Percentiles rank a stretch among this genome's conserved stretches.
Evolutionary conservation across 2,329 filamentous ascomycete species (phyloP).

Genomic region (Pleomassaria siparia): DNA sequence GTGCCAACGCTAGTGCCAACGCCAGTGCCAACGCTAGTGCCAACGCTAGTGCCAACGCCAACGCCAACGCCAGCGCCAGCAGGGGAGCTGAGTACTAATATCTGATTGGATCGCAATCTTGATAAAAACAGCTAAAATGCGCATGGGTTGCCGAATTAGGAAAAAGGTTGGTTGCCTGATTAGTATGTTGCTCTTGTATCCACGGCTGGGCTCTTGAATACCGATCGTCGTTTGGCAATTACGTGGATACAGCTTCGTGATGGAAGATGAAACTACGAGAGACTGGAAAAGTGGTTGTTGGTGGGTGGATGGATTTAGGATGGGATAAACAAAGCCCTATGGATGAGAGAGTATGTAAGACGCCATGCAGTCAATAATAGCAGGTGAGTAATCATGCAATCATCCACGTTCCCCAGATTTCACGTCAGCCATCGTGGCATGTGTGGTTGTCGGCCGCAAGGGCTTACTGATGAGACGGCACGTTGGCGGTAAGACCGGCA

Average conservation of each 20-base stretch:
- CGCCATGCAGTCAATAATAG: background rate
- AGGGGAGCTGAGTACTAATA: background rate
- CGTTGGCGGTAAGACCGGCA: background rate
- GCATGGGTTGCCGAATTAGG: background rate
- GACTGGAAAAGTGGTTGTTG: background rate
- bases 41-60: background rate
- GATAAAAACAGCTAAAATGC: background rate
- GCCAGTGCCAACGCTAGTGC: background rate
- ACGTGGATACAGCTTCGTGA: too few species aligned
- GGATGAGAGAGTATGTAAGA: background rate
- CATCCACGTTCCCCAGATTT: slow-evolving; percentile 5
- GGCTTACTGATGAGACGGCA: slow-evolving; percentile 4
- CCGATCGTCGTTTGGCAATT: too few species aligned
- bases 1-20: background rate
- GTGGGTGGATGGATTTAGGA: background rate
- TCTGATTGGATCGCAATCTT: background rate
- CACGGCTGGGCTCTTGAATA: too few species aligned
- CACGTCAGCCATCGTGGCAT: background rate
- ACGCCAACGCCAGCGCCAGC: background rate
- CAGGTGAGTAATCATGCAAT: background rate
- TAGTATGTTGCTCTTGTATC: too few species aligned
- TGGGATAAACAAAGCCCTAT: background rate
- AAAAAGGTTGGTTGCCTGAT: background rate
- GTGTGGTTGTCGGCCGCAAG: background rate
- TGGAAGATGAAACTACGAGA: background rate